phyloP scores from a whole-genome alignment of 257 asterid genomes.

The Solanum appendiculatum region DNA sequence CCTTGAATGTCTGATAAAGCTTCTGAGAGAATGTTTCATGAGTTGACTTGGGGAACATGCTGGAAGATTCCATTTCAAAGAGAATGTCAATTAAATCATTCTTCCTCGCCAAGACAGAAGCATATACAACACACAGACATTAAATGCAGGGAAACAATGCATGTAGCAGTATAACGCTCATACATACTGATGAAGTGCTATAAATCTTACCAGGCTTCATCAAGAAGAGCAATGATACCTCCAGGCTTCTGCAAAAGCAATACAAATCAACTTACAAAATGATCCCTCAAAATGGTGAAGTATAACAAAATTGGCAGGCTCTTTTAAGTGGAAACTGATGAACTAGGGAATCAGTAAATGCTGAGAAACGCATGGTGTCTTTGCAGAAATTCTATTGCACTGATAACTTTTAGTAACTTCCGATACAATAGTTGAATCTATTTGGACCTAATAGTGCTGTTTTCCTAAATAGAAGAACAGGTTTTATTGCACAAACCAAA shows the following conservation, averaged over 20 bases:
- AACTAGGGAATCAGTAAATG: background rate
- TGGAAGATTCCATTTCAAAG: slow-evolving; percentile 27
- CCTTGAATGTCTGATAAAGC: slow-evolving; percentile 90
- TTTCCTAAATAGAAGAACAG: background rate
- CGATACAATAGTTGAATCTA: background rate
- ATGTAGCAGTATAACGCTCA: background rate
- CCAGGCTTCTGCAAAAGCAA: slow-evolving; percentile 83
- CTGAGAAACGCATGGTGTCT: background rate
- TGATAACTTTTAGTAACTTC: background rate
- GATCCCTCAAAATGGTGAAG: background rate
- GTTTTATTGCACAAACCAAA: background rate
- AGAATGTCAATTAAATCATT: background rate
- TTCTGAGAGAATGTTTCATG: slow-evolving; percentile 89
- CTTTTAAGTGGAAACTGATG: background rate
- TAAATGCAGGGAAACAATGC: background rate
- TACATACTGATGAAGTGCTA: background rate
- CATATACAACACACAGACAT: background rate
- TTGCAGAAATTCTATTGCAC: background rate
- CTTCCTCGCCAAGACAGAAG: background rate
- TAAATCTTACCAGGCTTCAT: slow-evolving; percentile 78
- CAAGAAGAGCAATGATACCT: slow-evolving; percentile 93
- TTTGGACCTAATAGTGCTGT: background rate
- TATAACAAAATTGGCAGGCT: background rate
- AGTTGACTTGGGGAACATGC: slow-evolving; percentile 99
- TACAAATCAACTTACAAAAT: background rate